Base-by-base conservation (phyloP, 176 grass and related monocot species). In the Bothriochloa decipiens region DNA sequence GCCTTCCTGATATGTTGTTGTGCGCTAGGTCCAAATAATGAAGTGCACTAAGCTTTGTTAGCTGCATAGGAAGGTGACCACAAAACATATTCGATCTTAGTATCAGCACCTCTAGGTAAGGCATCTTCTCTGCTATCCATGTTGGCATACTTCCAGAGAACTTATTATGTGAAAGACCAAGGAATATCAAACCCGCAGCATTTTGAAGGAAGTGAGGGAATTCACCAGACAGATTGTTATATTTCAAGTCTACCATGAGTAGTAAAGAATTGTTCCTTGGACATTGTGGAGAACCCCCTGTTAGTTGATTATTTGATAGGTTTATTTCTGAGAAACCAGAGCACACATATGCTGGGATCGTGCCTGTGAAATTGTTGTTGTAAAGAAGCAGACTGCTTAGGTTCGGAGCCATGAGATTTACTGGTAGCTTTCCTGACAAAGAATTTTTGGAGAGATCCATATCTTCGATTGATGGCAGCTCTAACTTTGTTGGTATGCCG, bases 1-100 rank as follows among this genome's bases (percentile, higher is more conserved):
- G 92, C 28, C 18, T 78, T 53, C 89, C 92, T 76, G 75, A 80
- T 27, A 94, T n/a, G 64, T 80, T 79, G 77, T 91, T 94, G 6
- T 82, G 29, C 22, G 81, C 85, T 5, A 91, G 5, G 23, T 91
- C 89, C 28, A 91, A 11, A 37, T 40, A 87, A n/a, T 49, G 68
- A 76, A 83, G 84, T 12, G 11, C 10, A 6, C 3, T 7, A 64
- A 80, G 77, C 11, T 4, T 32, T 5, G 57, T 33, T 27, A 81
- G 27, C n/a, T 86, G 68, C 42, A 29, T 73, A 16, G 88, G 92
- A 42, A 94, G 79, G 37, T 23, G 33, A 3, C 88, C 86, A 23
- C 0, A 40, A 62, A 94, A 89, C 69, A 83, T 84, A 61, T 94
- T 91, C 0, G 74, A 86, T 39, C 82, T 43, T 25, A 94, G 76